Conservation (phyloP, 768 basidiomycete genomes). For the Trametes cingulata region DNA sequence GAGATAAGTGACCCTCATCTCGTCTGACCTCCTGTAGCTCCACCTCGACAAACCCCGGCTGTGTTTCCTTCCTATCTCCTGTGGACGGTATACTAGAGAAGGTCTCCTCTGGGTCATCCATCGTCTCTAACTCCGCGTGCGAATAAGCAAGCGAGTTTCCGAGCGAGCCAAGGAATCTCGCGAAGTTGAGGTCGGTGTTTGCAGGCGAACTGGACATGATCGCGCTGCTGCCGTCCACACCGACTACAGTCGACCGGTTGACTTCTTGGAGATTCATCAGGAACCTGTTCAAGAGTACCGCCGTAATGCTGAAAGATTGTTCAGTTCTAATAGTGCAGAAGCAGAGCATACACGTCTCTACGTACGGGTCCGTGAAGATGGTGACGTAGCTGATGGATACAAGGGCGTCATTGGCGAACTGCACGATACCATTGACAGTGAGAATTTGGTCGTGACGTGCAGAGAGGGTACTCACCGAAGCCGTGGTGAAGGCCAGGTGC, state of each 20-base stretch:
- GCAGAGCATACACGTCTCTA: too few relatives aligned
- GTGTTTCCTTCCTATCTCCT: too few relatives aligned
- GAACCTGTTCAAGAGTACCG: not conserved
- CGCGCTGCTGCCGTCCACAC: not conserved
- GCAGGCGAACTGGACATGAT: not conserved
- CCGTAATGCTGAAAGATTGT: not conserved
- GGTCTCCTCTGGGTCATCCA: too few relatives aligned
- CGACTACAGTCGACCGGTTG: not conserved
- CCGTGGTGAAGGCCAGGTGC: not conserved
- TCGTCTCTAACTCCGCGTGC: too few relatives aligned
- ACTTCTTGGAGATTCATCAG: not conserved
- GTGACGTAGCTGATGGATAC: not conserved
- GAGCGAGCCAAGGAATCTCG: not conserved
- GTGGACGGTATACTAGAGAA: too few relatives aligned
- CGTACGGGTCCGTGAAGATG: not conserved
- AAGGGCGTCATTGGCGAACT: not conserved
- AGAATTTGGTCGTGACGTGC: not conserved
- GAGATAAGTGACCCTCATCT: too few relatives aligned
- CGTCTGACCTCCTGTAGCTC: too few relatives aligned
- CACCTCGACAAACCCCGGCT: too few relatives aligned
- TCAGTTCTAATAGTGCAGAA: not conserved
- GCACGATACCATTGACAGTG: too few relatives aligned
- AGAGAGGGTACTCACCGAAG: not conserved
- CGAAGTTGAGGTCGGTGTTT: not conserved
- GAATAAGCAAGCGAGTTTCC: too few relatives aligned